These are phyloP conservation scores for Ogataea nakhonphanomensis DNA, from an alignment of 805 yeast species.

Conservation along the genomic window DNA sequence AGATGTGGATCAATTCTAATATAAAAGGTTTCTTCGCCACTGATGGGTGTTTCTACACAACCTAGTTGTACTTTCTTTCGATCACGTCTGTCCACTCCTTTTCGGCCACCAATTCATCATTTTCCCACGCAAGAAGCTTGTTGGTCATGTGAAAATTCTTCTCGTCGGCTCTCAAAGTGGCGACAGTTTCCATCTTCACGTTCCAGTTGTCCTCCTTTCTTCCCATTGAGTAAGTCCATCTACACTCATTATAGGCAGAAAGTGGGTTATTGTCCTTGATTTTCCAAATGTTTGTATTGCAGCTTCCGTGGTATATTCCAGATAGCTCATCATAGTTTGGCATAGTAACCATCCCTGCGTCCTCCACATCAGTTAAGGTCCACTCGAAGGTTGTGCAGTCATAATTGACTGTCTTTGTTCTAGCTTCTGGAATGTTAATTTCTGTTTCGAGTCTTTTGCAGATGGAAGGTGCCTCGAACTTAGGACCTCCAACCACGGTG, in stretches of 20 bases:
- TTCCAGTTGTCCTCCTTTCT: conserved; percentile 40
- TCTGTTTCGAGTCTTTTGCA: conserved; percentile 29
- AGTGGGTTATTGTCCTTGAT: conserved; percentile 38
- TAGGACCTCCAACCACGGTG: conserved; percentile 19
- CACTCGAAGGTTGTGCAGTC: conserved; percentile 36
- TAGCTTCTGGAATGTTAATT: conserved; percentile 25
- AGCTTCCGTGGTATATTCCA: conserved; percentile 39
- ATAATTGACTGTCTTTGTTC: conserved; percentile 27
- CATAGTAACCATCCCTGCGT: conserved; percentile 35
- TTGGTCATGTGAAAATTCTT: conserved; percentile 34
- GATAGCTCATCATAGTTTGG: conserved; percentile 32
- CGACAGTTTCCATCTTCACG: conserved; percentile 32
- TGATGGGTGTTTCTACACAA: conserved; percentile 70
- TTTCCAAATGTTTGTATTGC: conserved; percentile 39
- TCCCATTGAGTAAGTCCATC: conserved; percentile 41
- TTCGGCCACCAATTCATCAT: conserved; percentile 31
- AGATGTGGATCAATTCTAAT: conserved; percentile 47
- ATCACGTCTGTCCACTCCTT: conserved; percentile 35
- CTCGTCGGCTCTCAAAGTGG: conserved; percentile 32
- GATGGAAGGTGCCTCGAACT: conserved; percentile 31
- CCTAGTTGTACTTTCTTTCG: conserved; percentile 33
- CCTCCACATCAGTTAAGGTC: conserved; percentile 34
- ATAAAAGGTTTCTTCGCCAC: conserved; percentile 59
- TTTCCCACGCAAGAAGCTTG: conserved; percentile 35
- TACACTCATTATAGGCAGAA: conserved; percentile 37